phyloP scores from a whole-genome alignment of 345 rosid genomes.

The Sapria himalayana region DNA sequence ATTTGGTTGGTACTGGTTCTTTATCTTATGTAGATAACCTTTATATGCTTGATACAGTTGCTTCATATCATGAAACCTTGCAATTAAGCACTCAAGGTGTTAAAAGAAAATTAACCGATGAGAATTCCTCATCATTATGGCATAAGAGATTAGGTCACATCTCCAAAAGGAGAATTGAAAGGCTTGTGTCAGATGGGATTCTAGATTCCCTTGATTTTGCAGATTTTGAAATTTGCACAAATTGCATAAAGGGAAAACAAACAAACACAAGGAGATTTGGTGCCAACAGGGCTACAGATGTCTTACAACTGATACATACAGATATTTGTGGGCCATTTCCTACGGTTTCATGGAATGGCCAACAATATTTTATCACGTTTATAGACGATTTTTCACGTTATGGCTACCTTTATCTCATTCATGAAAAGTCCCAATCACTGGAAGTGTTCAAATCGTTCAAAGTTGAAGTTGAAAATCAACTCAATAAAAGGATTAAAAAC shows the following conservation, averaged over 20 bases:
- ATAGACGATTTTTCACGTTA: background rate
- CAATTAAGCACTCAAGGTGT: background rate
- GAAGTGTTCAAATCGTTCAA: constrained; percentile 1
- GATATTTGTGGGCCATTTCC: background rate
- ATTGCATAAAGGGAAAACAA: constrained; percentile 1
- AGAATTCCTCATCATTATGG: background rate
- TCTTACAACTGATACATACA: background rate
- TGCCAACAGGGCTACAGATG: background rate
- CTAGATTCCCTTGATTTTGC: background rate
- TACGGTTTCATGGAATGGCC: background rate
- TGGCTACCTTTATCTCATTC: no score
- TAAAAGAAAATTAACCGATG: background rate
- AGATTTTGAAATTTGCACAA: constrained; percentile 1
- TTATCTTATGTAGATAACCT: background rate
- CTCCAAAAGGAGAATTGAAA: background rate
- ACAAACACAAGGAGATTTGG: no score
- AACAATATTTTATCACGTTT: constrained; percentile 3
- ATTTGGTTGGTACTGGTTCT: background rate
- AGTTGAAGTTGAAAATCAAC: constrained; percentile 1
- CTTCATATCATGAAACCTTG: background rate
- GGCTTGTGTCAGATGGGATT: constrained; percentile 1
- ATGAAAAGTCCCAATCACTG: no score
- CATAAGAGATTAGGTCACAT: background rate
- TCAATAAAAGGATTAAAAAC: background rate
- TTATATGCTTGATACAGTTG: background rate